phyloP scores from a whole-genome alignment of 2,329 filamentous ascomycete species.

The Verticillium zaregamsianum region DNA sequence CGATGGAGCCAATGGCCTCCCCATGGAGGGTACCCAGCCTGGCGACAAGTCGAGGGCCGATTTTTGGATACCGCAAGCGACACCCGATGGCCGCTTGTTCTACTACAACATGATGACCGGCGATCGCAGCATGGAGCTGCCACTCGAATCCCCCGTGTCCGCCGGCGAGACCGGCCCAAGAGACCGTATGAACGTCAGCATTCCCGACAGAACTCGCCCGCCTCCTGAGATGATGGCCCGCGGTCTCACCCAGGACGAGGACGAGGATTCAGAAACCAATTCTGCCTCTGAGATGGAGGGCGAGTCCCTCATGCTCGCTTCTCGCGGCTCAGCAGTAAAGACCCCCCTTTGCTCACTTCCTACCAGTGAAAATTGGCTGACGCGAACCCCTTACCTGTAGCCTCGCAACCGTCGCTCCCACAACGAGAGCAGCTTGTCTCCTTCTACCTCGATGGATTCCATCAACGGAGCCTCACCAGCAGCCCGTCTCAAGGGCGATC shows the following conservation, averaged over 20 bases:
- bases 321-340: slow-evolving; percentile 64
- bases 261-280: slow-evolving; percentile 77
- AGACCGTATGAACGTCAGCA: slow-evolving; percentile 81
- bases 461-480: slow-evolving; percentile 66
- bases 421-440: slow-evolving; percentile 65
- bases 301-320: slow-evolving; percentile 63
- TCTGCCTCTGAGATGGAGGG: slow-evolving; percentile 87
- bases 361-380: not conserved
- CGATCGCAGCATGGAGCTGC: slow-evolving; percentile 90
- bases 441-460: slow-evolving; percentile 88
- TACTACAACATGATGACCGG: slow-evolving; percentile 99
- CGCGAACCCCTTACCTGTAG: slow-evolving; percentile 23
- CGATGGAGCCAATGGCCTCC: slow-evolving; percentile 56
- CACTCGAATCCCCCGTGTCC: slow-evolving; percentile 82
- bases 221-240: slow-evolving; percentile 88
- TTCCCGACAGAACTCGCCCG: slow-evolving; percentile 85
- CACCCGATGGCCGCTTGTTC: slow-evolving; percentile 85
- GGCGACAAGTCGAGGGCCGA: slow-evolving; percentile 78
- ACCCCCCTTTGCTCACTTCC: not conserved
- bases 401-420: slow-evolving; percentile 63
- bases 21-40: slow-evolving; percentile 62
- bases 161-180: slow-evolving; percentile 78
- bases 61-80: slow-evolving; percentile 98
- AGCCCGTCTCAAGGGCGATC: slow-evolving; percentile 53
- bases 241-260: slow-evolving; percentile 77